Evolutionary conservation across 2,329 filamentous ascomycete species (phyloP), one percentile per base, ranked within the genome.

Genomic region (Thermochaetoides dissita): DNA sequence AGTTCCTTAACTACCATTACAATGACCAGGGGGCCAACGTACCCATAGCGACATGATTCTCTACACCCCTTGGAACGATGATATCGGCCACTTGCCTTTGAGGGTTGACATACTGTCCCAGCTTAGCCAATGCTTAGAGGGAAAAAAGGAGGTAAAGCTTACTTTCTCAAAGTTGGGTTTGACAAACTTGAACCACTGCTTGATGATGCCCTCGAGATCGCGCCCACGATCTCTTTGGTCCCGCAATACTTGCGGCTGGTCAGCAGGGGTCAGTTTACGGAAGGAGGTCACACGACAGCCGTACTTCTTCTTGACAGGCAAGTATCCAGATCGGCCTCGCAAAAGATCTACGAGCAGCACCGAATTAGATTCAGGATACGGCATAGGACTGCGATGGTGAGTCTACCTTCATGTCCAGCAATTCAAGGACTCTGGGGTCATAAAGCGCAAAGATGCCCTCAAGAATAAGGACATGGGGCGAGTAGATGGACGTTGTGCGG

Each of bases 361-460:
- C 17, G 5, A 24, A 5, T 24, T 24, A 24, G 17, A 24, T 5
- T 5, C 17, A 24, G 17, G 17, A 24, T 24, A 24, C 17, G 3
- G 17, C 17, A 24, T 24, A 24, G 17, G 17, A 24, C 17, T 24
- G 17, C 17, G 17, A 24, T 24, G 17, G 17, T 24, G 17, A 3
- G 17, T 3, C 17, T 65, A 85, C 83, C 63, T 85, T 93, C 68
- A 96, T 84, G 61, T 98, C 91, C 49, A 96, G 67, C 50, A 98
- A 66, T 11, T 93, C 83, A 45, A 91, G 65, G 5, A 98, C 81
- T 46, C 89, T 75, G 24, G 75, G 76, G 56, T 98, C 91, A 56
- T 95, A 87, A 9, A 98, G 68, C 7, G 91, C 91, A 62, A 98
- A 85, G 30, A 98, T 98, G 12, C 91, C 91, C 66, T 98, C 91